phyloP scores from a whole-genome alignment of 1,139 yeast species.

The Saccharomyces hybrid region DNA sequence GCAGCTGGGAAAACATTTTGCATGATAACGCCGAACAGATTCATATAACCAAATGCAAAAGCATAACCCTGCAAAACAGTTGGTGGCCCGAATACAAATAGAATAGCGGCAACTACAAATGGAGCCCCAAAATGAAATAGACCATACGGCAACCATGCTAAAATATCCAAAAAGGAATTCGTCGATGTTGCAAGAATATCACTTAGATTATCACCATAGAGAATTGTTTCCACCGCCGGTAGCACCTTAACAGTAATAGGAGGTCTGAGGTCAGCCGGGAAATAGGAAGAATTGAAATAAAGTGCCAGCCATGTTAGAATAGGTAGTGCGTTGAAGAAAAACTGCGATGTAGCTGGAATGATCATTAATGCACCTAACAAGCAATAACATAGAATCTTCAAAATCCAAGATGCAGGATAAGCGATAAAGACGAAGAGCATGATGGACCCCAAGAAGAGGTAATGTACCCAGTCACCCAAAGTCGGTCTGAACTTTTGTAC shows the following conservation, averaged over 20 bases:
- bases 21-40: constrained; percentile 70
- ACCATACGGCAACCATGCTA: constrained; percentile 97
- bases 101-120: constrained; percentile 69
- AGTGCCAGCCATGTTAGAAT: constrained; percentile 82
- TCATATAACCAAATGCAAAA: constrained; percentile 97
- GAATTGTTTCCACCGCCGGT: constrained; percentile 89
- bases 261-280: constrained; percentile 75
- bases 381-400: constrained; percentile 26
- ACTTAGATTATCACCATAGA: constrained; percentile 89
- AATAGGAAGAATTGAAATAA: constrained; percentile 71
- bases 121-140: constrained; percentile 85
- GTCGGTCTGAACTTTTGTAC: constrained; percentile 46
- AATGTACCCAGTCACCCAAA: constrained; percentile 44
- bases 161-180: constrained; percentile 58
- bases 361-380: constrained; percentile 36
- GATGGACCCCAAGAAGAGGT: constrained; percentile 42
- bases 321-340: constrained; percentile 80
- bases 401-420: constrained; percentile 32
- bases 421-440: constrained; percentile 42
- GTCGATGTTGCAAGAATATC: constrained; percentile 77
- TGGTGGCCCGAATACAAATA: constrained; percentile 90
- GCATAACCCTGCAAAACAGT: constrained; percentile 80
- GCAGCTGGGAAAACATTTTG: constrained; percentile 91
- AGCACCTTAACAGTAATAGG: constrained; percentile 83
- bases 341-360: constrained; percentile 75